Evolutionary conservation across 345 rosid species (phyloP).

Genomic region (Populus pruinosa): DNA sequence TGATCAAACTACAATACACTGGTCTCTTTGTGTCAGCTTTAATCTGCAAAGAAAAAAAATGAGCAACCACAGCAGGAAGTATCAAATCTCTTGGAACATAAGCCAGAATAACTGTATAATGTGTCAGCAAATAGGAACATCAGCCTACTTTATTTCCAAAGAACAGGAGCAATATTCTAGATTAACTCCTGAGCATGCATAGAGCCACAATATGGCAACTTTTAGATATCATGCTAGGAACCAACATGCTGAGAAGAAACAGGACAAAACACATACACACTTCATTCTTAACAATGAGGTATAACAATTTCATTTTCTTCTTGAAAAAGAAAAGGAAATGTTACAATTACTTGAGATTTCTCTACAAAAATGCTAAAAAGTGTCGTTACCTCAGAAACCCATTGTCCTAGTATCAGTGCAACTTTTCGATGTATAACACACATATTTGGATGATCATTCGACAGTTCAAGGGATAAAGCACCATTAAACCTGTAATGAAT

Average conservation of each 20-base stretch:
- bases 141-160: not conserved
- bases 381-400: conserved; percentile 90
- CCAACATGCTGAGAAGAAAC: not conserved
- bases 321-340: not conserved
- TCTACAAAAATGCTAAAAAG: conserved; percentile 7
- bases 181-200: not conserved
- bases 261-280: not conserved
- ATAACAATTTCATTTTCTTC: not conserved
- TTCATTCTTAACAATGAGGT: no score
- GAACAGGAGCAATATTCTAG: not conserved
- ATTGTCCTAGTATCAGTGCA: conserved; percentile 90
- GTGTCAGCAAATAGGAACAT: not conserved
- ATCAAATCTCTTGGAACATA: not conserved
- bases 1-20: conserved; percentile 86
- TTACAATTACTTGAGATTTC: not conserved
- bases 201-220: not conserved
- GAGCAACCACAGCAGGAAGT: conserved; percentile 12
- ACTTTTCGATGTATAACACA: conserved; percentile 90
- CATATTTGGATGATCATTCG: conserved; percentile 88
- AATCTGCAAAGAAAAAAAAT: conserved; percentile 52
- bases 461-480: conserved; percentile 83
- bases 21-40: conserved; percentile 84
- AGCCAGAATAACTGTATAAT: not conserved
- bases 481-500: conserved; percentile 75
- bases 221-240: not conserved